These are phyloP conservation scores for Cercospora canescens DNA, from an alignment of 2,329 filamentous ascomycete genomes.

Conservation along the genomic window DNA sequence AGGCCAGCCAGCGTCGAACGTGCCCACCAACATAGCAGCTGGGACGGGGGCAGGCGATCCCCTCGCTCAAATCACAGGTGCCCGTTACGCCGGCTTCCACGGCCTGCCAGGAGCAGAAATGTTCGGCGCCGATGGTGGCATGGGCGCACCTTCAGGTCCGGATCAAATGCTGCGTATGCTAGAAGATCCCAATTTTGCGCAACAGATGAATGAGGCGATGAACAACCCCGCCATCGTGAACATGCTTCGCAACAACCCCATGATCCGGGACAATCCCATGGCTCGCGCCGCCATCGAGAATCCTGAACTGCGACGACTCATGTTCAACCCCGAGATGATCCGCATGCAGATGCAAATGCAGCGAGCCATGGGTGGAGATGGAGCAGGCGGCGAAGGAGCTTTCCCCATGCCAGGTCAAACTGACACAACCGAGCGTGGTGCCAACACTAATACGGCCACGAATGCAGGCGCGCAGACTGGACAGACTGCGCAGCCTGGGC, in stretches of 20 bases:
- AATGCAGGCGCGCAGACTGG: slow-evolving; percentile 31
- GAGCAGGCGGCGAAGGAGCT: slow-evolving; percentile 49
- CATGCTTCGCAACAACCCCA: slow-evolving; percentile 62
- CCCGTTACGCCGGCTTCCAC: slow-evolving; percentile 88
- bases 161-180: slow-evolving; percentile 84
- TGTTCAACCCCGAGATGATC: slow-evolving; percentile 86
- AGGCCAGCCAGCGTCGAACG: slow-evolving; percentile 57
- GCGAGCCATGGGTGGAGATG: slow-evolving; percentile 59
- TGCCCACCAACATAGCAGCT: slow-evolving; percentile 76
- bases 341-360: slow-evolving; percentile 82
- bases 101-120: slow-evolving; percentile 82
- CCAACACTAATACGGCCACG: slow-evolving; percentile 28
- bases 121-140: slow-evolving; percentile 93
- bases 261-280: slow-evolving; percentile 89
- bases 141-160: slow-evolving; percentile 81
- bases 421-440: slow-evolving; percentile 67
- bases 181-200: slow-evolving; percentile 81
- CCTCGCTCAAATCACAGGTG: slow-evolving; percentile 85
- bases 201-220: slow-evolving; percentile 90
- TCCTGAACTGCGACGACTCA: slow-evolving; percentile 85
- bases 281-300: slow-evolving; percentile 85
- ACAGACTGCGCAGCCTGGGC: slow-evolving; percentile 12
- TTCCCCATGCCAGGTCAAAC: slow-evolving; percentile 93
- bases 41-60: slow-evolving; percentile 81
- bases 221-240: slow-evolving; percentile 94